These are phyloP conservation scores for Mortierella claussenii DNA, from an alignment of 192 early-diverging fungal genomes.

Conservation along the genomic window DNA sequence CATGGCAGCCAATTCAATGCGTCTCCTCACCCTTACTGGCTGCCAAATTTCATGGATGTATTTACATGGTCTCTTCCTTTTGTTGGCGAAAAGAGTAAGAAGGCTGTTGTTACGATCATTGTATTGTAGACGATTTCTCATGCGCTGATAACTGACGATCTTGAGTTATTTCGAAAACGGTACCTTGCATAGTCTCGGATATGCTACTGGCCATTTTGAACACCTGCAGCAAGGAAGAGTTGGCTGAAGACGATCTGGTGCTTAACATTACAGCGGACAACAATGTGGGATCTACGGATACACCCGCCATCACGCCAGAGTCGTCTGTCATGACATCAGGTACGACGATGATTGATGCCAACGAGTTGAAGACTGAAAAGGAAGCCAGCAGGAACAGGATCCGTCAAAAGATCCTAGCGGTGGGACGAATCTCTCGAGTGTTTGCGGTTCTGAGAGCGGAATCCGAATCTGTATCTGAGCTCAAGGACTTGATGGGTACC, in stretches of 20 bases:
- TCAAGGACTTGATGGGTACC: slow-evolving; percentile 89
- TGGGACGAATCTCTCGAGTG: slow-evolving; percentile 88
- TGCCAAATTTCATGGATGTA: slow-evolving; percentile 99
- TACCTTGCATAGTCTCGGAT: slow-evolving; percentile 78
- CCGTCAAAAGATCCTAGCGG: slow-evolving; percentile 82
- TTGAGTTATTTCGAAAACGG: too few relatives aligned
- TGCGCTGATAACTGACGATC: too few relatives aligned
- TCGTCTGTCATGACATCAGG: not conserved
- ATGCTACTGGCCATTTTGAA: slow-evolving; percentile 94
- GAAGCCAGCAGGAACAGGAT: slow-evolving; percentile 23
- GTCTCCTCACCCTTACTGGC: slow-evolving; percentile 96
- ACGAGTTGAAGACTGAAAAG: not conserved
- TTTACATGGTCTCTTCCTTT: slow-evolving; percentile 98
- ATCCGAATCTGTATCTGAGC: slow-evolving; percentile 90
- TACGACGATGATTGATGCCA: not conserved
- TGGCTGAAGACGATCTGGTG: slow-evolving; percentile 66
- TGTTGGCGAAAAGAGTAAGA: slow-evolving; percentile 95
- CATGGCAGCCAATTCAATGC: slow-evolving; percentile 69
- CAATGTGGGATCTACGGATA: not conserved
- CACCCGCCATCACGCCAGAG: not conserved
- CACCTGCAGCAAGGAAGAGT: slow-evolving; percentile 94
- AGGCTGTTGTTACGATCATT: too few relatives aligned
- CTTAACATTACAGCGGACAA: not conserved
- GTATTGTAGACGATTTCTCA: too few relatives aligned
- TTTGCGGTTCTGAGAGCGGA: slow-evolving; percentile 90